Conservation (phyloP, 2,329 filamentous ascomycete species). For the Fusarium caatingaense region DNA sequence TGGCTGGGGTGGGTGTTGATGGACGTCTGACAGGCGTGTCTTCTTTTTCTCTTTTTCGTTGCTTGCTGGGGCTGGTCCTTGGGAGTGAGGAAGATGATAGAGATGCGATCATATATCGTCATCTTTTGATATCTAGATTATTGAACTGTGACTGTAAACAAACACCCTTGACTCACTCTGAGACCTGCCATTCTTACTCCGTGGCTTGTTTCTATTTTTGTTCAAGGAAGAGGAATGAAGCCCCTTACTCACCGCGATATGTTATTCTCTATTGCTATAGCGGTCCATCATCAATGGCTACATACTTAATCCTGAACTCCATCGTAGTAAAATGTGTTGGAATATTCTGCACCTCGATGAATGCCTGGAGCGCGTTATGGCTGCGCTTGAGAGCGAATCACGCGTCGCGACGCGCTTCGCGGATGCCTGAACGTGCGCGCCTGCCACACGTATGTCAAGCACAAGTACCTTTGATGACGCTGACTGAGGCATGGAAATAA, state of each 20-base stretch:
- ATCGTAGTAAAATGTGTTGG: neutral
- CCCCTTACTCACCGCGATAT: constrained; percentile 78
- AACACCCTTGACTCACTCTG: constrained; percentile 83
- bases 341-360: neutral
- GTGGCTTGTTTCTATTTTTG: constrained; percentile 86
- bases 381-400: too few species aligned
- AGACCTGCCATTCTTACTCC: constrained; percentile 72
- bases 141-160: neutral
- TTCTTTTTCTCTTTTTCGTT: constrained; percentile 67
- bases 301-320: constrained; percentile 50
- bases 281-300: constrained; percentile 77
- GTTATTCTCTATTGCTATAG: constrained; percentile 66
- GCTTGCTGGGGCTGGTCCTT: constrained; percentile 57
- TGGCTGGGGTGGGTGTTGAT: constrained; percentile 82
- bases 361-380: too few species aligned
- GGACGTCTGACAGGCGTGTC: constrained; percentile 85
- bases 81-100: constrained; percentile 63
- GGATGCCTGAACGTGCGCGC: neutral
- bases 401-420: neutral
- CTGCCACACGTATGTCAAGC: neutral
- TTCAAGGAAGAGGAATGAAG: constrained; percentile 65
- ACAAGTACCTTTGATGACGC: neutral
- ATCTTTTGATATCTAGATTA: neutral
- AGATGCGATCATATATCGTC: neutral
- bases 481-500: neutral